Percentiles rank a stretch among this genome's conserved stretches.
Evolutionary conservation across 805 yeast species (phyloP).

Genomic region (Candida hispaniensis): DNA sequence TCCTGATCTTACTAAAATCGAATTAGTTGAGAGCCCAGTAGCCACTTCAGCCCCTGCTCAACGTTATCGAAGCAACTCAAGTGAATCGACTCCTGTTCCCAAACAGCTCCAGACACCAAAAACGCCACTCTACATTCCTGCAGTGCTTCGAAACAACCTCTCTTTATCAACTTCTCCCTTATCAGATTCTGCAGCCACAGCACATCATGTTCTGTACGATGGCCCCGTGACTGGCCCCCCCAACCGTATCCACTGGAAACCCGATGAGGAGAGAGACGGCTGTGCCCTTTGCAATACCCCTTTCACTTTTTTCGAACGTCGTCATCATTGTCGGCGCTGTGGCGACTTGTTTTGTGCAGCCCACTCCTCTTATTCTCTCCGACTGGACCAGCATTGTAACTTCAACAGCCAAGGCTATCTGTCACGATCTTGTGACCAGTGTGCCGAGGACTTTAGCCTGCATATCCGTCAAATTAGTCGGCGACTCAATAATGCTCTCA

Average conservation of each 20-base stretch:
- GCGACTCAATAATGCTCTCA: slow-evolving; percentile 11
- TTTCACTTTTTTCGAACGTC: slow-evolving; percentile 69
- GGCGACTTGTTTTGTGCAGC: slow-evolving; percentile 70
- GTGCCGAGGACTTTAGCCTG: slow-evolving; percentile 49
- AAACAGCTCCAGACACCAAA: slow-evolving; percentile 72
- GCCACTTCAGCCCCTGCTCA: too few relatives aligned
- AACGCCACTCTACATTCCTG: slow-evolving; percentile 83
- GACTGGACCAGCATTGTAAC: slow-evolving; percentile 37
- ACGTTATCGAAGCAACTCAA: too few relatives aligned
- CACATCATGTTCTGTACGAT: slow-evolving; percentile 14
- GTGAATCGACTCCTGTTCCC: slow-evolving; percentile 28
- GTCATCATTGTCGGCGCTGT: slow-evolving; percentile 78
- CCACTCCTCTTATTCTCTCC: slow-evolving; percentile 49
- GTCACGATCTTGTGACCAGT: slow-evolving; percentile 58
- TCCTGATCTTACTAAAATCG: slow-evolving; percentile 18
- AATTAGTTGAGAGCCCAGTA: too few relatives aligned
- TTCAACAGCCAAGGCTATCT: slow-evolving; percentile 58
- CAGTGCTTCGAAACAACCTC: slow-evolving; percentile 49
- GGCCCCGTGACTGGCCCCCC: slow-evolving; percentile 25
- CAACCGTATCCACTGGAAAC: slow-evolving; percentile 36
- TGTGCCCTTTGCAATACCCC: slow-evolving; percentile 59
- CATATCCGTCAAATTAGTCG: slow-evolving; percentile 32
- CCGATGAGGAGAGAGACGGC: slow-evolving; percentile 51
- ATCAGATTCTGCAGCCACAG: slow-evolving; percentile 19
- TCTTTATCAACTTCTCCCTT: slow-evolving; percentile 24